Evolutionary conservation across 2,329 filamentous ascomycete species (phyloP), one percentile per base, ranked within the genome.

Genomic region (Trichoderma breve): DNA sequence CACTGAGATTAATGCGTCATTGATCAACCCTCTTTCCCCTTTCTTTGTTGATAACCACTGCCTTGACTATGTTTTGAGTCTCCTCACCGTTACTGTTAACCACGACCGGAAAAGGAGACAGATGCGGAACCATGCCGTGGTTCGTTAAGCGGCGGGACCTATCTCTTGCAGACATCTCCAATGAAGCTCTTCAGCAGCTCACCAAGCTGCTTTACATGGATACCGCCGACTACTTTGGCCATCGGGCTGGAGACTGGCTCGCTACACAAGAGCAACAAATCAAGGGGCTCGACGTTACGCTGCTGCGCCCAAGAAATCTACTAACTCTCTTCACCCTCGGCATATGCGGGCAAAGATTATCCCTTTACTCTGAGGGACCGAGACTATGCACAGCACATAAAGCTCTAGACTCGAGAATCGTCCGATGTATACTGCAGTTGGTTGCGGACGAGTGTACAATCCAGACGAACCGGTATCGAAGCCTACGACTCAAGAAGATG

Each of bases 401-500:
- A 28, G 68, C 43, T 0, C 80, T 88, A 5, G 80, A 86, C 53
- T 79, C 84, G 0, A 81, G 79, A 51, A 73, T 86, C 12, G 82
- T 87, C 18, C 82, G 82, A 57, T 79, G 80, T 21, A 75, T 87
- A n/a, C 84, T 84, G 76, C 63, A 81, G 21, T 78, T 84, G 6
- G 62, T 88, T 7, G 78, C 77, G 0, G 77, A 80, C 7, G 86
- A 88, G 76, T 79, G 81, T 32, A 85, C 81, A 0, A 74, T 75
- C 6, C 79, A 79, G 14, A 73, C 79, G 2, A 75, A 78, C 18
- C 74, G 74, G 1, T 76, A 82, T 57, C 78, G 81, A 11, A 64
- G 61, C 8, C 75, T 77, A 72, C 74, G 76, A n/a, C 64, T 55
- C 24, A 72, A 71, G 2, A 8, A 34, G 21, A 72, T 71, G 14